phyloP scores from a whole-genome alignment of 2,329 filamentous ascomycete species.

The Mycosphaerelloides madeirae region DNA sequence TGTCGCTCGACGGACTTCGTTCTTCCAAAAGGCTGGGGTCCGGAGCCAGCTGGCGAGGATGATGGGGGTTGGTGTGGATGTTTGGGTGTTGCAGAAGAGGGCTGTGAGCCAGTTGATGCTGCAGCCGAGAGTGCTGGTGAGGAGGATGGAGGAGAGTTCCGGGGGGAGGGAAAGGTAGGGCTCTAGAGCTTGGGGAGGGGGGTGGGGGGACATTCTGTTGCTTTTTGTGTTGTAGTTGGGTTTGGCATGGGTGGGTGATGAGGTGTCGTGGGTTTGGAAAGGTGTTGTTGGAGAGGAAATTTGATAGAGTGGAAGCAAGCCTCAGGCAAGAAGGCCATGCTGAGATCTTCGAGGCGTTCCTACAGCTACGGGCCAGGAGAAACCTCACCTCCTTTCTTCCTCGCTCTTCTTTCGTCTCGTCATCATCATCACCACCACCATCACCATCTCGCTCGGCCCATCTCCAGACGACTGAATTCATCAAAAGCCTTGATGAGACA shows the following conservation, averaged over 20 bases:
- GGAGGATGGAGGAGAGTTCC: conserved; percentile 57
- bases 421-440: too few relatives aligned
- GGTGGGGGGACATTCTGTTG: conserved; percentile 10
- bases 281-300: too few relatives aligned
- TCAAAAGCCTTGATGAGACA: too few relatives aligned
- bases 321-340: too few relatives aligned
- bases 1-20: conserved; percentile 45
- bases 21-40: conserved; percentile 72
- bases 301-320: too few relatives aligned
- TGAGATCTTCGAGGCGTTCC: too few relatives aligned
- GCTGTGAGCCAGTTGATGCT: conserved; percentile 53
- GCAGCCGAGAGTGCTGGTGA: conserved; percentile 59
- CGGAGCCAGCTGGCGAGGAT: conserved; percentile 80
- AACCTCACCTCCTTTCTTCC: too few relatives aligned
- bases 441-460: too few relatives aligned
- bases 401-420: too few relatives aligned
- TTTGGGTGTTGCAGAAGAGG: conserved; percentile 29
- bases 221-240: neutral
- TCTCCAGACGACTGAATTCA: too few relatives aligned
- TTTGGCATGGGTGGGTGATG: neutral
- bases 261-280: neutral
- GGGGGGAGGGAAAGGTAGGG: conserved; percentile 58
- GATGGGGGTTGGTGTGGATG: conserved; percentile 37
- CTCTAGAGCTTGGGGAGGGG: conserved; percentile 58
- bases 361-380: too few relatives aligned